phyloP scores from a whole-genome alignment of 1,284 basidiomycete genomes.

The Cutaneotrichosporon dermatis region DNA sequence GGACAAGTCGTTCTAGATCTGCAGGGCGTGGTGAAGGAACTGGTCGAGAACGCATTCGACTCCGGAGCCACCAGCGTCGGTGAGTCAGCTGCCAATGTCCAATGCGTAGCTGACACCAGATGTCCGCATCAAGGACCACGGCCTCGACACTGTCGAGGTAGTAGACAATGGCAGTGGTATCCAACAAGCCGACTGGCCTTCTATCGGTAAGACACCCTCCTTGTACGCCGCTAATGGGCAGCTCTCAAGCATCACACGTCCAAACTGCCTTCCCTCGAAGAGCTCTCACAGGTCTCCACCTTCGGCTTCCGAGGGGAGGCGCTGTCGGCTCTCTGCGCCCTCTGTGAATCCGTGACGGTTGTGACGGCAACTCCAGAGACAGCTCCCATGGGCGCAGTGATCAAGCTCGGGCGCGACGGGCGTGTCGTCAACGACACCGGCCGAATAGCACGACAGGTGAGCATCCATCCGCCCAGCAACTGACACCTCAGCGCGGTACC shows the following conservation, averaged over 20 bases:
- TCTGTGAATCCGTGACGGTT: conserved; percentile 67
- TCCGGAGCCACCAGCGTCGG: conserved; percentile 84
- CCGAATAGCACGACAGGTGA: conserved; percentile 69
- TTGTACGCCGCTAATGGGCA: conserved; percentile 32
- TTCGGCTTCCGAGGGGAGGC: conserved; percentile 98
- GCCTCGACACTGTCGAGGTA: conserved; percentile 80
- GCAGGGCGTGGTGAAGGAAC: conserved; percentile 89
- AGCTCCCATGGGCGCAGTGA: conserved; percentile 69
- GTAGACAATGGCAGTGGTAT: conserved; percentile 91
- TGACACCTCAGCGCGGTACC: conserved; percentile 67
- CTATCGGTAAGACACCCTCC: conserved; percentile 57
- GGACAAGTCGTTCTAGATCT: conserved; percentile 94
- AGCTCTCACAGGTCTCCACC: conserved; percentile 69
- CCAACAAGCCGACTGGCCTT: conserved; percentile 66
- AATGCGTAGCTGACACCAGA: conserved; percentile 54
- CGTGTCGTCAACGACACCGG: conserved; percentile 54
- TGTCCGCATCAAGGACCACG: conserved; percentile 84
- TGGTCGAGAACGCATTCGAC: conserved; percentile 94
- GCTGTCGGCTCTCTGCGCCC: conserved; percentile 82
- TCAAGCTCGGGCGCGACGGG: conserved; percentile 67
- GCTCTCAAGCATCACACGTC: conserved; percentile 92
- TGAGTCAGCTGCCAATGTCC: conserved; percentile 42
- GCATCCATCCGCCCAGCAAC: conserved; percentile 23
- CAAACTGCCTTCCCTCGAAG: conserved; percentile 73
- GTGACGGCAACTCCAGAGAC: conserved; percentile 67